Evolutionary conservation across 106 monocot species (phyloP).

Genomic region (Dioscorea dumetorum): DNA sequence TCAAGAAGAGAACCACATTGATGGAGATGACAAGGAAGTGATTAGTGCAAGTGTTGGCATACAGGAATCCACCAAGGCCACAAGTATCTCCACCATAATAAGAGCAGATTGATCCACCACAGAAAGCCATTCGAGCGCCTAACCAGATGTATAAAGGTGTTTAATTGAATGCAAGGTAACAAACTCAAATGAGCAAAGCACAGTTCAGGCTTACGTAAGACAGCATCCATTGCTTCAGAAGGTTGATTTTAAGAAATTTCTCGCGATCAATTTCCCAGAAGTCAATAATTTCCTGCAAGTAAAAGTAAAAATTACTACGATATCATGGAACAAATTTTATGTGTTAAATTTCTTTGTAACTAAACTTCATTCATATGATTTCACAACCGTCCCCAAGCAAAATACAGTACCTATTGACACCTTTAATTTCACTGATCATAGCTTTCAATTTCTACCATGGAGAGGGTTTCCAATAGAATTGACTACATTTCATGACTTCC

Average conservation of each 20-base stretch:
- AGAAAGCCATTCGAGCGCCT: slow-evolving; percentile 13
- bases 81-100: slow-evolving; percentile 1
- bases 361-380: too few species aligned
- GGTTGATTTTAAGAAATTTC: background rate
- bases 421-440: too few species aligned
- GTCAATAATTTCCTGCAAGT: background rate
- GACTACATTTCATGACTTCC: too few species aligned
- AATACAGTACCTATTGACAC: too few species aligned
- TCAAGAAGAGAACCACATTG: slow-evolving; percentile 25
- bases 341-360: background rate
- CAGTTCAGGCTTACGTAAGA: background rate
- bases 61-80: slow-evolving; percentile 11
- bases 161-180: background rate
- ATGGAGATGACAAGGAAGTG: slow-evolving; percentile 30
- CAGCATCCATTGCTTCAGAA: background rate
- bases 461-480: too few species aligned
- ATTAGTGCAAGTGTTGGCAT: slow-evolving; percentile 26
- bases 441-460: too few species aligned
- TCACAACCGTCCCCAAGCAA: too few species aligned
- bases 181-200: background rate
- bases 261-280: background rate
- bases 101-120: background rate
- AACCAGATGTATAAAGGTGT: background rate
- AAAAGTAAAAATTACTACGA: background rate
- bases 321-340: background rate